Conservation (phyloP, 2,329 filamentous ascomycete genomes). For the Sporothrix curviconia region DNA sequence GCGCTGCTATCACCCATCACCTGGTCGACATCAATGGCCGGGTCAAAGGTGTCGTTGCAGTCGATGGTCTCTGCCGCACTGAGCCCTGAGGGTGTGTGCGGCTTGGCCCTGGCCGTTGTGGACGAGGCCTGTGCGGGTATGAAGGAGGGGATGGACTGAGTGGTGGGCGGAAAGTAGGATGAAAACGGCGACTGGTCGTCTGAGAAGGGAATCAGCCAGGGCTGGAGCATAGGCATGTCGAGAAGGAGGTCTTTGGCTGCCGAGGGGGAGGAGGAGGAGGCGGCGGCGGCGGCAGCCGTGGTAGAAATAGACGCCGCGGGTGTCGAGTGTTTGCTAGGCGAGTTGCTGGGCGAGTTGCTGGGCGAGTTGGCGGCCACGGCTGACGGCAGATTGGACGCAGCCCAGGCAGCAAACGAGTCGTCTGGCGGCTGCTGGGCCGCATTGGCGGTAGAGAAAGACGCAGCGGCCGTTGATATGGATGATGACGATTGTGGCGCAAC, state of each 20-base stretch:
- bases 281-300: neutral
- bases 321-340: neutral
- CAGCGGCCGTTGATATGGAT: neutral
- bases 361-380: neutral
- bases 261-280: neutral
- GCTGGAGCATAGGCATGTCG: neutral
- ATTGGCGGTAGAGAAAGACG: too few relatives aligned
- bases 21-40: slow-evolving; percentile 1
- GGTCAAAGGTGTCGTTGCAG: slow-evolving; percentile 2
- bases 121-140: neutral
- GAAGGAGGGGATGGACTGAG: neutral
- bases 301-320: neutral
- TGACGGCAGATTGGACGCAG: neutral
- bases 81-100: neutral
- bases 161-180: neutral
- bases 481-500: neutral
- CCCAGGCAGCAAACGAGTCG: neutral
- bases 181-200: neutral
- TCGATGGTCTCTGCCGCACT: neutral
- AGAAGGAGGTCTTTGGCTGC: neutral
- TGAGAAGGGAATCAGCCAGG: slow-evolving; percentile 6
- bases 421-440: neutral
- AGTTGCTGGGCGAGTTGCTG: neutral
- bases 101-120: neutral
- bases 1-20: neutral